These are phyloP conservation scores for Epichloe coenophiala DNA, from an alignment of 2,329 filamentous ascomycete species.

Conservation along the genomic window DNA sequence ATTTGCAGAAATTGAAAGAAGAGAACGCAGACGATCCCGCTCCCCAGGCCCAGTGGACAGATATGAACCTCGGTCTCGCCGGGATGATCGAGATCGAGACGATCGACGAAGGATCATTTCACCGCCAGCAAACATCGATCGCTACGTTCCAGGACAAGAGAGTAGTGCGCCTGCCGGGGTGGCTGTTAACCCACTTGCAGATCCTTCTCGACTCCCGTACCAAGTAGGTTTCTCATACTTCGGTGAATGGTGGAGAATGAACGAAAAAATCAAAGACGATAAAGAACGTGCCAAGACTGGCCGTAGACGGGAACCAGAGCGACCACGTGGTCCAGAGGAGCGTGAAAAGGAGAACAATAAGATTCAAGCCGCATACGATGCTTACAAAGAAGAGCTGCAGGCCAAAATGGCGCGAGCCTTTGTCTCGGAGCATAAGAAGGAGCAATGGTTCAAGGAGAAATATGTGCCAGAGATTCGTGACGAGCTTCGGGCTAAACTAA, in stretches of 20 bases:
- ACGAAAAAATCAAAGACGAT: constrained; percentile 72
- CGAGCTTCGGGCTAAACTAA: constrained; percentile 59
- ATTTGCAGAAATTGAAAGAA: constrained; percentile 39
- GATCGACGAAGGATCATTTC: constrained; percentile 49
- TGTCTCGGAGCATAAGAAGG: constrained; percentile 80
- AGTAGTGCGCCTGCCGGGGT: constrained; percentile 27
- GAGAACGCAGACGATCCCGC: constrained; percentile 51
- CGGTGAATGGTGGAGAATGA: constrained; percentile 74
- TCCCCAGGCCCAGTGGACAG: constrained; percentile 61
- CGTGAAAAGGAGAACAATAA: constrained; percentile 65
- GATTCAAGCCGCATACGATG: constrained; percentile 58
- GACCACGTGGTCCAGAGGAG: constrained; percentile 55
- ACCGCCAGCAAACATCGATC: constrained; percentile 61
- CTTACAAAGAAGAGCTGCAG: constrained; percentile 55
- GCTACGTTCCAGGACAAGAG: constrained; percentile 69
- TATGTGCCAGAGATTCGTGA: constrained; percentile 77
- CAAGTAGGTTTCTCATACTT: constrained; percentile 80
- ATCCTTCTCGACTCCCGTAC: constrained; percentile 60
- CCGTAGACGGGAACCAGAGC: constrained; percentile 50
- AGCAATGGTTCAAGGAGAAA: constrained; percentile 96
- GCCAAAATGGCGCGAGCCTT: constrained; percentile 77
- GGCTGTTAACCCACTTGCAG: constrained; percentile 51
- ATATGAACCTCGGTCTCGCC: constrained; percentile 57
- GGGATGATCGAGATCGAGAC: constrained; percentile 54
- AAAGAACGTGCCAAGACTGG: constrained; percentile 59